These are phyloP conservation scores for Candida smagusa DNA, from an alignment of 1,139 yeast genomes.

Conservation along the genomic window DNA sequence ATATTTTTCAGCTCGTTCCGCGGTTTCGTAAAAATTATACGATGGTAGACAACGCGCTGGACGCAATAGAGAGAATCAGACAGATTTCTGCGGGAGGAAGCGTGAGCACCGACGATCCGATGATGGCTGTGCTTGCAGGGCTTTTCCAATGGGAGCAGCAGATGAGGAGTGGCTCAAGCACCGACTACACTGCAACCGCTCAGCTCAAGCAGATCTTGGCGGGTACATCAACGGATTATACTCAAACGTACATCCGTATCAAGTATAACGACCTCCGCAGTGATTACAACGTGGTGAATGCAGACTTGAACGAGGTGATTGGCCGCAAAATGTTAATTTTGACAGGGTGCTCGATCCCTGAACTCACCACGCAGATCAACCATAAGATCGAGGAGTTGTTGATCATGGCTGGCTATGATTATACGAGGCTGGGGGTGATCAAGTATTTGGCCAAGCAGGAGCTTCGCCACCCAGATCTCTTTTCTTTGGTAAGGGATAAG, in stretches of 20 bases:
- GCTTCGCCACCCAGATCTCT: constrained; percentile 2
- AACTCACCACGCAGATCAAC: constrained; percentile 15
- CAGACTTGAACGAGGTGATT: constrained; percentile 30
- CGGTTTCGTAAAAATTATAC: neutral
- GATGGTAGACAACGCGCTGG: neutral
- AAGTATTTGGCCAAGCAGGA: constrained; percentile 18
- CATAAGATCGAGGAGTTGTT: constrained; percentile 29
- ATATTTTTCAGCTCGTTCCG: too few species aligned
- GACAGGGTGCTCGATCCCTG: constrained; percentile 11
- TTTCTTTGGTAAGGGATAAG: constrained; percentile 10
- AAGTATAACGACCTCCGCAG: constrained; percentile 24
- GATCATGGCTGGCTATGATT: constrained; percentile 33
- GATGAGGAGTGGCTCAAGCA: constrained; percentile 2
- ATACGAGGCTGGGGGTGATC: constrained; percentile 28
- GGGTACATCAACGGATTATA: constrained; percentile 2
- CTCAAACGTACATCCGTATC: constrained; percentile 8
- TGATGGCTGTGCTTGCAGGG: neutral
- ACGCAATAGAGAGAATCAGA: too few species aligned
- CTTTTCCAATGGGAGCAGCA: constrained; percentile 6
- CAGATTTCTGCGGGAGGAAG: too few species aligned
- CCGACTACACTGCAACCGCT: constrained; percentile 2
- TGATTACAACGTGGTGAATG: constrained; percentile 30
- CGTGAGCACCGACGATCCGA: too few species aligned
- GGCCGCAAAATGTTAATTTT: constrained; percentile 35
- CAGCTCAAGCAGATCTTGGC: constrained; percentile 5